A percentile compares a stretch with the other conserved stretches of the same genome.
These are phyloP conservation scores for Acrodontium crateriforme DNA, from an alignment of 2,329 filamentous ascomycete species.

Conservation along the genomic window DNA sequence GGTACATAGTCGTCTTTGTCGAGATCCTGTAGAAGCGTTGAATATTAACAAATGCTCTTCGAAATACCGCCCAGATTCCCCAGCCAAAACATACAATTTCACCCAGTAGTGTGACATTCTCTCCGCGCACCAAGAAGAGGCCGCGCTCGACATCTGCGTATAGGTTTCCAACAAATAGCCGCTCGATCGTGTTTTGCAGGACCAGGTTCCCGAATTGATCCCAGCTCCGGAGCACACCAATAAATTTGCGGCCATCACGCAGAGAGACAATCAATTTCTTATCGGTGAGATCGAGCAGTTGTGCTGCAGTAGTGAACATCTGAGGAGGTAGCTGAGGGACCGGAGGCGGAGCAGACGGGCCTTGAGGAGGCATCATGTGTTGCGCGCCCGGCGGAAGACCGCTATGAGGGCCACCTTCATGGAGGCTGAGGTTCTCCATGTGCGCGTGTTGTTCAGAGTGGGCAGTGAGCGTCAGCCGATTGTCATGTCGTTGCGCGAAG, in stretches of 20 bases:
- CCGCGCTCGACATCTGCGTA: conserved; percentile 79
- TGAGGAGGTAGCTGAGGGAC: conserved; percentile 69
- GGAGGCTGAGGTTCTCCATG: conserved; percentile 22
- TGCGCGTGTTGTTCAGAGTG: conserved; percentile 6
- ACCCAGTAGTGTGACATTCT: conserved; percentile 90
- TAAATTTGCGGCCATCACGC: conserved; percentile 84
- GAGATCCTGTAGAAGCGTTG: conserved; percentile 46
- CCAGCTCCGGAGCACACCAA: conserved; percentile 87
- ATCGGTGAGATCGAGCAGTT: conserved; percentile 89
- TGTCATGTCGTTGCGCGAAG: no score
- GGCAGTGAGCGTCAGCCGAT: no score
- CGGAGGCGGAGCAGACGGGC: conserved; percentile 20
- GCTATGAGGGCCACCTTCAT: conserved; percentile 19
- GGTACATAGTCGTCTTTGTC: conserved; percentile 88
- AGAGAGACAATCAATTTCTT: conserved; percentile 92
- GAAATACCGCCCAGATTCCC: not conserved
- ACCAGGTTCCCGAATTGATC: conserved; percentile 97
- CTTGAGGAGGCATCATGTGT: conserved; percentile 7
- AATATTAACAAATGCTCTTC: conserved; percentile 2
- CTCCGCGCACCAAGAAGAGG: conserved; percentile 81
- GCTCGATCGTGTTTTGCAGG: conserved; percentile 81
- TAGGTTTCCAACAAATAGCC: conserved; percentile 60
- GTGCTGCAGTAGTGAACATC: conserved; percentile 96
- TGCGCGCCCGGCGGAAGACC: conserved; percentile 8
- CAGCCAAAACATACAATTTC: conserved; percentile 49